Evolutionary conservation across 2,329 filamentous ascomycete species (phyloP).

Genomic region (Hypomyces rosellus): DNA sequence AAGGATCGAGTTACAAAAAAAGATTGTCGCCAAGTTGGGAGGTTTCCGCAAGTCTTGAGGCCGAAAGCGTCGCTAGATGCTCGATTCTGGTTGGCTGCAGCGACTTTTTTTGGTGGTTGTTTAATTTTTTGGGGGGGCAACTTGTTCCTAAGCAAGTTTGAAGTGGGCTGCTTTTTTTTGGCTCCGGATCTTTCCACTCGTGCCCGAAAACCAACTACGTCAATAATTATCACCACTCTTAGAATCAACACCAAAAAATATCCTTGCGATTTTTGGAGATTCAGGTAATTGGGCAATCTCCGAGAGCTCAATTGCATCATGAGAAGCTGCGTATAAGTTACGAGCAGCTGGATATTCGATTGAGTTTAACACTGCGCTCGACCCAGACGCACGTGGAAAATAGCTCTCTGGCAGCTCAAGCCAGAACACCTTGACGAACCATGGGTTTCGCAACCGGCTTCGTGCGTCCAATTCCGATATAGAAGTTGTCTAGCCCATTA

Average conservation of each 20-base stretch:
- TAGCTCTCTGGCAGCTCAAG: slow-evolving; percentile 7
- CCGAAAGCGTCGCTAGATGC: too few species aligned
- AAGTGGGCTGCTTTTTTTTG: slow-evolving; percentile 1
- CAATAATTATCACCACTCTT: slow-evolving; percentile 2
- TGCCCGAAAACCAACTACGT: slow-evolving; percentile 18
- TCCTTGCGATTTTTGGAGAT: neutral
- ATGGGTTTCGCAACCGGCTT: slow-evolving; percentile 74
- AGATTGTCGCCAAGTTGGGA: too few species aligned
- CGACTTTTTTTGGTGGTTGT: slow-evolving; percentile 22
- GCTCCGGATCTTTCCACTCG: slow-evolving; percentile 20
- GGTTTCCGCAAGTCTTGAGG: too few species aligned
- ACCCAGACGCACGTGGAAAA: neutral
- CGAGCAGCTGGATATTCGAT: neutral
- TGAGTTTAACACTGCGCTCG: too few species aligned
- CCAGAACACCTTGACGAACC: slow-evolving; percentile 8
- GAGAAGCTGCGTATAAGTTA: slow-evolving; percentile 22
- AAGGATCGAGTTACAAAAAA: too few species aligned
- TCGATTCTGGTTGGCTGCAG: slow-evolving; percentile 12
- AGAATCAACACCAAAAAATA: neutral
- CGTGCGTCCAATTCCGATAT: slow-evolving; percentile 43
- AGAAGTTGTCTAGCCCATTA: neutral
- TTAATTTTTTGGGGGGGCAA: slow-evolving; percentile 24
- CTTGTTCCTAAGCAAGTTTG: neutral
- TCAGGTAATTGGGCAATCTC: slow-evolving; percentile 12
- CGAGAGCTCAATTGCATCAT: slow-evolving; percentile 26